Percentiles rank a stretch among this genome's conserved stretches.
phyloP scores from a whole-genome alignment of 2,329 filamentous ascomycete genomes.

The Aaosphaeria arxii region DNA sequence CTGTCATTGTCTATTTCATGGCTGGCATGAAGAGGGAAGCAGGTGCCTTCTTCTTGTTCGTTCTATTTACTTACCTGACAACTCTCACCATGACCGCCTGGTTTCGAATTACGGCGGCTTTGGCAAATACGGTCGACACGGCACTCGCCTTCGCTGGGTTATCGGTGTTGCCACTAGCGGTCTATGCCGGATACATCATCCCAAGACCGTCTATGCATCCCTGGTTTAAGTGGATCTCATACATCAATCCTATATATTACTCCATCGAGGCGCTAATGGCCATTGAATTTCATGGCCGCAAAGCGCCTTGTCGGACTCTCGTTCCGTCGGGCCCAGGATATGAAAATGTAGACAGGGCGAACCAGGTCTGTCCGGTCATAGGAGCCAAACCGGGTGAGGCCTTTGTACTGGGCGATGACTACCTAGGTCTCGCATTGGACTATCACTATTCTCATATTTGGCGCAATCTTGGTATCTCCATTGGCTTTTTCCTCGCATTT shows the following conservation, averaged over 20 bases:
- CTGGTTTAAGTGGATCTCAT: constrained; percentile 80
- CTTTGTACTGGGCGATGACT: constrained; percentile 28
- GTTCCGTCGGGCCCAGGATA: constrained; percentile 23
- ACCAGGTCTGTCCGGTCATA: constrained; percentile 27
- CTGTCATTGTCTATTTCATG: constrained; percentile 73
- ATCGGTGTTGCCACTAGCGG: constrained; percentile 63
- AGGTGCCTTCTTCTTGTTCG: constrained; percentile 75
- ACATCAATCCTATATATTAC: constrained; percentile 71
- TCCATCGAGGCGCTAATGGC: constrained; percentile 73
- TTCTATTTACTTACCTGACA: constrained; percentile 56
- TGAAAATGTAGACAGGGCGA: constrained; percentile 6
- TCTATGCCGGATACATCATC: constrained; percentile 61
- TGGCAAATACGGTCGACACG: background rate
- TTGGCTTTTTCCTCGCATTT: constrained; percentile 35
- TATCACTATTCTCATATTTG: constrained; percentile 7
- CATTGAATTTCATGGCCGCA: constrained; percentile 55
- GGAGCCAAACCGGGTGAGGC: constrained; percentile 27
- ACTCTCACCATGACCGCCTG: background rate
- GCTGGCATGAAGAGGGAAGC: constrained; percentile 68
- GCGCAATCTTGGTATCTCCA: constrained; percentile 37
- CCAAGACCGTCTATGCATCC: constrained; percentile 57
- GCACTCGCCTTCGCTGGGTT: constrained; percentile 25
- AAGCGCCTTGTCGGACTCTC: constrained; percentile 48
- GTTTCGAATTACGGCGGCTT: constrained; percentile 2
- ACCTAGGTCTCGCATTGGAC: constrained; percentile 10